Percentiles rank a stretch among this genome's conserved stretches.
Conservation (phyloP, 2,329 filamentous ascomycete genomes). For the Colletotrichum somersetense region DNA sequence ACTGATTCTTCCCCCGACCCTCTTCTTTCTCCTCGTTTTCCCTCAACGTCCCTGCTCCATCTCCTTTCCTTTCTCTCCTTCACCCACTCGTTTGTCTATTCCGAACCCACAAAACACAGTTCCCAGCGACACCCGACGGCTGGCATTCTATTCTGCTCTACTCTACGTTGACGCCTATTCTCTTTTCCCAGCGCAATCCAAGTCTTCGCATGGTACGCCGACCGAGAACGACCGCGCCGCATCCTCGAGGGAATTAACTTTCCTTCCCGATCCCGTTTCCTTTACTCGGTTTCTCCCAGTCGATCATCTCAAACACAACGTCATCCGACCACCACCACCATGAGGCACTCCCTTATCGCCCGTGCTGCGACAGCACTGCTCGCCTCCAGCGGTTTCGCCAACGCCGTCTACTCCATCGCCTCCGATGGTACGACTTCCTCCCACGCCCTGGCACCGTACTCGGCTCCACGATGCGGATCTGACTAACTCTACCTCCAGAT, state of each 20-base stretch:
- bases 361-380: conserved; percentile 30
- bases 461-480: not conserved
- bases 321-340: conserved; percentile 21
- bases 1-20: conserved; percentile 28
- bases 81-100: conserved; percentile 28
- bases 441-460: not conserved
- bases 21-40: conserved; percentile 17
- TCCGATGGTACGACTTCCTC: conserved; percentile 27
- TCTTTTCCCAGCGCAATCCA: not conserved
- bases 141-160: not conserved
- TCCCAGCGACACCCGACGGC: conserved; percentile 17
- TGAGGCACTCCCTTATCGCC: conserved; percentile 30
- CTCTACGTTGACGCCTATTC: not conserved
- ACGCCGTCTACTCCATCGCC: conserved; percentile 35
- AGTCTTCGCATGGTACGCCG: conserved; percentile 28
- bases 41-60: conserved; percentile 32
- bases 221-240: conserved; percentile 13
- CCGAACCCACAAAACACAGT: conserved; percentile 13
- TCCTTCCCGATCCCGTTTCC: not conserved
- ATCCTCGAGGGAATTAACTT: conserved; percentile 16
- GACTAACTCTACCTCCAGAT: conserved; percentile 49
- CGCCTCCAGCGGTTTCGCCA: conserved; percentile 16
- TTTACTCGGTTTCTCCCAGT: conserved; percentile 22
- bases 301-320: conserved; percentile 30
- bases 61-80: conserved; percentile 22